Base-by-base conservation (phyloP, 2,329 filamentous ascomycete genomes). In the Pseudomassariella vexata region DNA sequence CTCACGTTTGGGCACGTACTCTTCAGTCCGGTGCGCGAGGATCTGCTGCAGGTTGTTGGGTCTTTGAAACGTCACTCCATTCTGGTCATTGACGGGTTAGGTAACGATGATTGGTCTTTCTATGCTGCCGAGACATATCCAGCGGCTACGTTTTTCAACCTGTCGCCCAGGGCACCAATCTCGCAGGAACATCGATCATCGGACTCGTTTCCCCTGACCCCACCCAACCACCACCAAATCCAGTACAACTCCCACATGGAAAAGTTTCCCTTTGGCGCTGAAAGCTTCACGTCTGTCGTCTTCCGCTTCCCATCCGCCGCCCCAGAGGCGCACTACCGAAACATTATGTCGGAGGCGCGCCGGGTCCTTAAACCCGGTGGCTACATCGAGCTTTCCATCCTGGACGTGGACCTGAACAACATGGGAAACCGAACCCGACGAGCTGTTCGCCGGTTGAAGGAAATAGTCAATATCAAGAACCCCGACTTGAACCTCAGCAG, bases 21-120 rank as follows among this genome's bases (percentile, higher is more conserved):
- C 4, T 89, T 92, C 60, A 88, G 83, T 45, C 85, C 86, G 9
- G 77, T 83, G 5, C 76, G 85, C 17, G 80, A 85, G 27, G 79
- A 86, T 43, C 68, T 89, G 15, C 60, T 74, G 23, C 62, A 73
- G 12, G 61, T 69, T 1, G 67, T 58, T 11, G 63, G 58, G 32
- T 62, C 55, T 10, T 60, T 50, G 59, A 82, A 69, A 62, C 73
- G 61, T 34, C 81, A 65, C 35, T 79, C 75, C 0, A 76, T 92
- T 17, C 68, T 92, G 4, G 81, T 92, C 12, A 71, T 92, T 35
- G 85, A 92, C 58, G 85, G 85, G 5, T 76, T 92, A 19, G 85
- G 85, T n/a, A 89, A 88, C 49, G 79, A 83, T 44, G 85, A 92
- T 50, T 92, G 85, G 85, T 89, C 85, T 0, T 89, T 86, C 54